Percentiles rank a stretch among this genome's conserved stretches.
These are phyloP conservation scores for Durotheca rogersii DNA, from an alignment of 495 filamentous ascomycete species.

Conservation along the genomic window DNA sequence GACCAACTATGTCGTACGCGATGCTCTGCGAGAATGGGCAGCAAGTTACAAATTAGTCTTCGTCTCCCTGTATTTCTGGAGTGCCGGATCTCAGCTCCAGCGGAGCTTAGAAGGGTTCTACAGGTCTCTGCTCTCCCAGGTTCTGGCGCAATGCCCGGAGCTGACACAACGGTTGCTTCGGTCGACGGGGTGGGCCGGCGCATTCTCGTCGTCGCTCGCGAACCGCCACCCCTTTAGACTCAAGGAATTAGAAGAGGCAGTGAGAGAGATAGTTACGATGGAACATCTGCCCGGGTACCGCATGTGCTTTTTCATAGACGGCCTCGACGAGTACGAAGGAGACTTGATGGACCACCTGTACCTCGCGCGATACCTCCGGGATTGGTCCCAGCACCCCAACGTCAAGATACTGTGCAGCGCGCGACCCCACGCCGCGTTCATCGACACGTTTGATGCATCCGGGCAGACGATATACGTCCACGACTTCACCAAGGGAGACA, in stretches of 20 bases:
- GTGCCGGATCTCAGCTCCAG: conserved; percentile 36
- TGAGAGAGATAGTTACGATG: neutral
- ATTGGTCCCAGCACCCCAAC: conserved; percentile 1
- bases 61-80: conserved; percentile 47
- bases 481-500: neutral
- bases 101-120: conserved; percentile 19
- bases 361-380: conserved; percentile 3
- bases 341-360: neutral
- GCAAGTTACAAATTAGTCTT: conserved; percentile 16
- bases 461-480: neutral
- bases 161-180: conserved; percentile 14
- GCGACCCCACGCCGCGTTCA: conserved; percentile 11
- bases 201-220: neutral
- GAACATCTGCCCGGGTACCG: neutral
- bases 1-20: neutral
- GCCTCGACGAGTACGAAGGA: conserved; percentile 43
- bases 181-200: conserved; percentile 10
- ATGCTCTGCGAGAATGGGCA: conserved; percentile 23
- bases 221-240: neutral
- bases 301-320: conserved; percentile 51
- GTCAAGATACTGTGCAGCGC: conserved; percentile 18
- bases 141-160: conserved; percentile 33
- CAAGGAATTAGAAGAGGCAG: neutral
- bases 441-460: conserved; percentile 3
- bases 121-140: conserved; percentile 40